Evolutionary conservation across 2,329 filamentous ascomycete genomes (phyloP), one percentile per base, ranked within the genome.

Genomic region (Epicoccum sorghinum): DNA sequence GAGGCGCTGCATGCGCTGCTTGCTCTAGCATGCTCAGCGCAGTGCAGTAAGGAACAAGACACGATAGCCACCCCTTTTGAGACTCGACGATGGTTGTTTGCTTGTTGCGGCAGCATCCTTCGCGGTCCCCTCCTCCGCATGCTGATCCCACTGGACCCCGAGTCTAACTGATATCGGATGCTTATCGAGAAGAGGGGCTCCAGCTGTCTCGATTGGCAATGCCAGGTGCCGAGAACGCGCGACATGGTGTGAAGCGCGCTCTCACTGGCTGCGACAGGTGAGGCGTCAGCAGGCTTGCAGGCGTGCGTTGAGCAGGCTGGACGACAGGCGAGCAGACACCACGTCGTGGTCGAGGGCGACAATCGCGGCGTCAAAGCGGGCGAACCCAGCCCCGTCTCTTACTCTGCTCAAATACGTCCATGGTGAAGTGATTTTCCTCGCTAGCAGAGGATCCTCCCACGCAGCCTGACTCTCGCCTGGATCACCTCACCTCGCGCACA

Each of bases 111-210:
- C 46, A 55, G 46, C 52, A 55, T 50, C 52, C 52, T 50, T 55
- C 53, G 56, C 58, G 53, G 54, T 53, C 44, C 51, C 58, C 47
- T 42, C 40, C 61, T 65, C 64, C 55, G 43, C 60, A 61, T 51
- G 60, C 54, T 60, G 62, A 65, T 65, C 56, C 42, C 52, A 48
- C 50, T 48, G 47, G 53, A 44, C 47, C 52, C 61, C 58, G 57
- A 49, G 52, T 44, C 61, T 67, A 70, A 63, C 55, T 61, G 65
- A 62, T 65, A 60, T 66, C 65, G 64, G 55, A 50, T 61, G 63
- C 46, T 65, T 65, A 67, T 68, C 65, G 47, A 58, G 56, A 62
- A 61, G 62, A 59, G 64, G 18, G 18, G 18, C 18, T 18, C 18
- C 18, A 18, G 61, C 50, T 43, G 36, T 48, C 45, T 57, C 57